Base-by-base conservation (phyloP, 2,329 filamentous ascomycete species). In the Macrophomina tecta region DNA sequence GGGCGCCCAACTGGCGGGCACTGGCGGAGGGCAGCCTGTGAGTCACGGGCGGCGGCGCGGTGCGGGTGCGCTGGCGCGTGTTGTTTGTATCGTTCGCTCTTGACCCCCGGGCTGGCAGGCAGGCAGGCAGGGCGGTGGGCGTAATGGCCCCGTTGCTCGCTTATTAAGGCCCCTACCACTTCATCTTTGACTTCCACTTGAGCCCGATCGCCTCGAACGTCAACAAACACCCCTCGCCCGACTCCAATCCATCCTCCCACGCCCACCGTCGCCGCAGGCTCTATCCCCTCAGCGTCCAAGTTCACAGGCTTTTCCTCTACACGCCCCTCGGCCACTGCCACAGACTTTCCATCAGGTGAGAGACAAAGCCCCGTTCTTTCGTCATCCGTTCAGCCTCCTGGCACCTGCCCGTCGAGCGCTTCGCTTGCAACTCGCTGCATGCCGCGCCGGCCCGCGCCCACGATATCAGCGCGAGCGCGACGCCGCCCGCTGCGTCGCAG, bases 211-310 rank as follows among this genome's bases (percentile, higher is more conserved):
- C 36, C 62, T 64, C 62, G 48, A 64, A 66, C 63, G 53, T 66
- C 64, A 66, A 66, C 64, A 66, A 66, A 66, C 64, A 66, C 53
- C 64, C 53, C 63, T 65, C 52, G 32, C 63, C 55, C 64, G 34
- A 40, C 46, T 64, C 34, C 62, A 53, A 64, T 46, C 38, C 64
- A 61, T 52, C 64, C 46, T 49, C 55, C 28, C 64, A 34, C 64
- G 46, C 36, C 46, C 53, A 58, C 52, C 48, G 64, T 66, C 64
- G 64, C 64, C 55, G 34, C 64, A 66, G 55, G 64, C 64, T 61
- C 52, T 60, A 66, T 66, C 45, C 40, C 64, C 61, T 60, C 64
- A 66, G 64, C 53, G 34, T 51, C 53, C 53, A 52, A 38, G 32
- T 52, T 49, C 64, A 28, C 53, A 56, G 8, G 32, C 64, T 42